Conservation (phyloP, 2,329 filamentous ascomycete species). For the Cladorrhinum sp. region DNA sequence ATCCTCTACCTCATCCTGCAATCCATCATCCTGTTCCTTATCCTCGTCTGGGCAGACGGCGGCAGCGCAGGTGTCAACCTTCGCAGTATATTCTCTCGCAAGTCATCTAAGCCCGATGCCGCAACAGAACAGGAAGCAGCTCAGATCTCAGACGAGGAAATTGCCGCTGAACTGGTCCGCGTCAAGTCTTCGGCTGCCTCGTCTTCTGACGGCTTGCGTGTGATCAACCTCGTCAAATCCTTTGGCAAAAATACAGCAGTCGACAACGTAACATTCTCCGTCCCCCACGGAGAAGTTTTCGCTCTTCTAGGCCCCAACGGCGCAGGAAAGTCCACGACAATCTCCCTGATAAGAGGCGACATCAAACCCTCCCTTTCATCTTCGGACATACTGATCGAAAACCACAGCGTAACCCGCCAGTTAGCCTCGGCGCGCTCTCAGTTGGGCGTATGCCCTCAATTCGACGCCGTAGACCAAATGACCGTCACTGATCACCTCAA, state of each 20-base stretch:
- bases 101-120: constrained; percentile 11
- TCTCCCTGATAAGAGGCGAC: constrained; percentile 86
- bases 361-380: constrained; percentile 66
- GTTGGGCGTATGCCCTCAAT: constrained; percentile 88
- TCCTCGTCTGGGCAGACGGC: constrained; percentile 78
- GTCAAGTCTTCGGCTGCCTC: constrained; percentile 50
- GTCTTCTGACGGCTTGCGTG: constrained; percentile 64
- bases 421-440: constrained; percentile 70
- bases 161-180: constrained; percentile 61
- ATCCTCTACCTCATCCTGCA: constrained; percentile 81
- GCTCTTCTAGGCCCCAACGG: constrained; percentile 88
- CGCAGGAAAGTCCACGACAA: constrained; percentile 87
- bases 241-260: constrained; percentile 77
- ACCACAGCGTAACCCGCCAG: constrained; percentile 68
- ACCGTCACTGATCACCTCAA: constrained; percentile 80
- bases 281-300: constrained; percentile 78
- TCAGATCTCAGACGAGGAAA: constrained; percentile 51
- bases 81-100: constrained; percentile 40
- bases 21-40: constrained; percentile 63
- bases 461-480: constrained; percentile 86
- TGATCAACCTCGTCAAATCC: constrained; percentile 74
- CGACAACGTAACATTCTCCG: constrained; percentile 83
- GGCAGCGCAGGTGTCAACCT: constrained; percentile 61
- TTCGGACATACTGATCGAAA: constrained; percentile 80
- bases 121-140: constrained; percentile 30